phyloP scores from a whole-genome alignment of 305 asterid genomes.

The Caryopteris hybrid region DNA sequence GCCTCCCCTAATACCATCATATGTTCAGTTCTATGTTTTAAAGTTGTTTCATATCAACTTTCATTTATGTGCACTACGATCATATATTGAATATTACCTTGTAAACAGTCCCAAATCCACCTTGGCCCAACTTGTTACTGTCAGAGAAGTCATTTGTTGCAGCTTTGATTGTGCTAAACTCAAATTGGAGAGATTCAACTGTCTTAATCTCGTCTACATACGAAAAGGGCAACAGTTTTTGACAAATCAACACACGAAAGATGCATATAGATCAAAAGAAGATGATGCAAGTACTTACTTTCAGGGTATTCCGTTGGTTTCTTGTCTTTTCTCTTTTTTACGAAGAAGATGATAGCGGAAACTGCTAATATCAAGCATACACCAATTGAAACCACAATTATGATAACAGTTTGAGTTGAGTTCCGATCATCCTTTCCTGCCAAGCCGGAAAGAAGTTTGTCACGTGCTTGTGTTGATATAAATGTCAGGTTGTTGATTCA shows the following conservation, averaged over 20 bases:
- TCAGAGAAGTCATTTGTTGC: conserved; percentile 45
- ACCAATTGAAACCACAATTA: neutral
- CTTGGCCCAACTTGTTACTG: conserved; percentile 40
- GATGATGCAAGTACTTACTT: too few relatives aligned
- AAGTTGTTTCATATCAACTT: neutral
- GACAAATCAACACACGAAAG: too few relatives aligned
- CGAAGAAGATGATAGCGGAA: neutral
- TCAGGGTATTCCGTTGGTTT: too few relatives aligned
- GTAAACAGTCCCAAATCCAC: conserved; percentile 59
- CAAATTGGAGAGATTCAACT: conserved; percentile 35
- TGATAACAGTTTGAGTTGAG: neutral
- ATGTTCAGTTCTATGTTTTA: neutral
- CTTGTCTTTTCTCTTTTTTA: too few relatives aligned
- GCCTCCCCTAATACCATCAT: conserved; percentile 21
- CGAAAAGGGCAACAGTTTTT: too few relatives aligned
- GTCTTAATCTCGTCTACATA: conserved; percentile 18
- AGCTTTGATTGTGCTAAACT: conserved; percentile 22
- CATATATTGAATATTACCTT: too few relatives aligned
- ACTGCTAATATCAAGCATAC: conserved; percentile 1
- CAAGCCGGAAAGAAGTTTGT: neutral
- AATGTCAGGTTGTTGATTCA: too few relatives aligned
- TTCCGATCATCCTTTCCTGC: neutral
- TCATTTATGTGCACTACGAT: too few relatives aligned
- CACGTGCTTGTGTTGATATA: too few relatives aligned
- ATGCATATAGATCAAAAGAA: too few relatives aligned